Evolutionary conservation across 1,139 yeast species (phyloP).

Genomic region (Taiozyma sp.): DNA sequence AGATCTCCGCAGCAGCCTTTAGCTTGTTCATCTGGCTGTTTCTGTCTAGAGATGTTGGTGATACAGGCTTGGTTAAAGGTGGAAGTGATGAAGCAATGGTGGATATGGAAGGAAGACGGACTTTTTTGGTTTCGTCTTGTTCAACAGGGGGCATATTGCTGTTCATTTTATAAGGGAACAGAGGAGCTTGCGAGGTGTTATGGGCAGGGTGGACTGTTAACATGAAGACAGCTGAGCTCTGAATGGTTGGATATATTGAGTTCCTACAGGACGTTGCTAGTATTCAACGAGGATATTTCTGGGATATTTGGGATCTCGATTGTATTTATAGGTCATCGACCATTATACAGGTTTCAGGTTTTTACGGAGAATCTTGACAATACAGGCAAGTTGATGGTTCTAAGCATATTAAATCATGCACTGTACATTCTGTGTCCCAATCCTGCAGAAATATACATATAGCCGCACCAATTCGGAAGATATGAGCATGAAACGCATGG

Average conservation of each 20-base stretch:
- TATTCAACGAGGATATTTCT: background rate
- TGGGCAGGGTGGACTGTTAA: background rate
- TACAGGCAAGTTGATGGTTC: background rate
- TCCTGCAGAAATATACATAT: background rate
- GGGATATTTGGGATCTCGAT: background rate
- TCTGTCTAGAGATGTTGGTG: background rate
- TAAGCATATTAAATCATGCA: background rate
- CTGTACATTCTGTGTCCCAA: background rate
- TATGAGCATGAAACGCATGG: background rate
- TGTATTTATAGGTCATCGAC: background rate
- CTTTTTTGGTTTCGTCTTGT: slow-evolving; percentile 2
- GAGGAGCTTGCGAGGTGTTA: background rate
- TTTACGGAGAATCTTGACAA: background rate
- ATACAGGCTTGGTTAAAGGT: background rate
- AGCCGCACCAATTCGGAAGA: background rate
- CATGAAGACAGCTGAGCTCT: background rate
- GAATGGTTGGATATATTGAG: background rate
- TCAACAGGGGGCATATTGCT: background rate
- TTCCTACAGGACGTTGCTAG: background rate
- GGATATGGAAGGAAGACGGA: slow-evolving; percentile 14
- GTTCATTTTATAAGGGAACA: background rate
- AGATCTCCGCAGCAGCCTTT: slow-evolving; percentile 13
- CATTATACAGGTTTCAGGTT: background rate
- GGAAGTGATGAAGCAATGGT: slow-evolving; percentile 6
- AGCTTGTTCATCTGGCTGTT: slow-evolving; percentile 4